Evolutionary conservation across 1,139 yeast genomes (phyloP), one percentile per base, ranked within the genome.

Genomic region (Suhomyces choctaworum): DNA sequence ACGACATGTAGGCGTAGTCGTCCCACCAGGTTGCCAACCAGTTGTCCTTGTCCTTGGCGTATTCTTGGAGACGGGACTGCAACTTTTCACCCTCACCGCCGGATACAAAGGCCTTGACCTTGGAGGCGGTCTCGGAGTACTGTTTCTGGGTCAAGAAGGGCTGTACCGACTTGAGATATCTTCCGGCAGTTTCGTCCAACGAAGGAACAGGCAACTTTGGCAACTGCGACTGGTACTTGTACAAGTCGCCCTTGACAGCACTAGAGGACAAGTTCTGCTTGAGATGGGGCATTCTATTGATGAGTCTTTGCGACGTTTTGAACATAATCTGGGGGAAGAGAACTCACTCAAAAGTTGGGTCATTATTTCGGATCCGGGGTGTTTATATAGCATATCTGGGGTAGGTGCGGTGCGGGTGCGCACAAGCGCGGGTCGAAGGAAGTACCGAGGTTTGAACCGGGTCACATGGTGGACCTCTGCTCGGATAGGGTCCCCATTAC

Each of bases 21-120:
- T 90, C 96, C 98, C 98, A 92, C 74, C 84, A 88, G 43, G 79
- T 84, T 36, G 87, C 79, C 54, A 92, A 75, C 98, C 98, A 92
- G 62, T 92, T 92, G 57, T 87, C 82, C 47, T 80, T 76, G 41
- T 64, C 75, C 25, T 64, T 53, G 26, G 94, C 82, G 50, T 78
- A 78, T 19, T 73, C 66, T 27, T 64, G 56, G 38, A 92, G 73
- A 47, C 92, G 76, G 37, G 66, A 48, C 58, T 92, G 97, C 45
- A 92, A 73, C 24, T 63, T 63, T 31, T 77, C 78, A 27, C 95
- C 95, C 39, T 69, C 69, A 11, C 88, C 86, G 25, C 78, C 79
- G 5, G 78, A 61, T 40, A 78, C 62, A 52, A 92, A 89, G 34
- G 80, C 84, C 40, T 78, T 72, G 34, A 89, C 86, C 16, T 80